Conservation (phyloP, 75 land plant species). For the Azolla pinnata region DNA sequence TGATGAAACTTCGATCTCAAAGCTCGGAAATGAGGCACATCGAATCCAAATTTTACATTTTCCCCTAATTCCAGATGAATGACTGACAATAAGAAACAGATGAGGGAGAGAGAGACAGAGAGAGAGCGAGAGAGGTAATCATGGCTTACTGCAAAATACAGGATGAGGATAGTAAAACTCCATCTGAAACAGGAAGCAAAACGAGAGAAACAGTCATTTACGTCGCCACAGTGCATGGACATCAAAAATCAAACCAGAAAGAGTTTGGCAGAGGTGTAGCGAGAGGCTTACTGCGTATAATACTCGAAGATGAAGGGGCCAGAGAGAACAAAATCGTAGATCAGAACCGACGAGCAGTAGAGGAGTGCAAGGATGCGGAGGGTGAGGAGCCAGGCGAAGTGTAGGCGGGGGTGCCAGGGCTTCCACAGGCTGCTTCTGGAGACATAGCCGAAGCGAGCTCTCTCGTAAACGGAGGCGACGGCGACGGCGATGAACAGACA, state of each 20-base stretch:
- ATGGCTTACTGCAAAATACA: background rate
- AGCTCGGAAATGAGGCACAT: too few species aligned
- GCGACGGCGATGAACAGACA: background rate
- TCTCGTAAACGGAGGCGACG: background rate
- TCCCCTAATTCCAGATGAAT: too few species aligned
- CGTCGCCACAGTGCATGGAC: too few species aligned
- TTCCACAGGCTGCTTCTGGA: background rate
- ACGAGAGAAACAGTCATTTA: too few species aligned
- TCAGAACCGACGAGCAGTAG: background rate
- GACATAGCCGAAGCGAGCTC: background rate
- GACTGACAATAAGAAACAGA: too few species aligned
- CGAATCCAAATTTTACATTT: too few species aligned
- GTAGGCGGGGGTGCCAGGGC: background rate
- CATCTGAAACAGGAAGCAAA: background rate
- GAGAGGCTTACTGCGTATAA: slow-evolving; percentile 3
- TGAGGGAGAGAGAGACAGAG: too few species aligned
- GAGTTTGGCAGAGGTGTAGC: too few species aligned
- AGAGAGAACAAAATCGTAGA: background rate
- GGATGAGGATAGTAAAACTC: background rate
- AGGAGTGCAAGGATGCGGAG: background rate
- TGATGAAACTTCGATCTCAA: too few species aligned
- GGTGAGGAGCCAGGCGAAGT: background rate
- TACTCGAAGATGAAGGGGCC: slow-evolving; percentile 1
- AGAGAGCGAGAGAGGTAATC: background rate
- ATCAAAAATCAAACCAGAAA: too few species aligned